Percentiles rank a stretch among this genome's conserved stretches.
Conservation (phyloP, 1,284 basidiomycete species). For the Inonotus obliquus region DNA sequence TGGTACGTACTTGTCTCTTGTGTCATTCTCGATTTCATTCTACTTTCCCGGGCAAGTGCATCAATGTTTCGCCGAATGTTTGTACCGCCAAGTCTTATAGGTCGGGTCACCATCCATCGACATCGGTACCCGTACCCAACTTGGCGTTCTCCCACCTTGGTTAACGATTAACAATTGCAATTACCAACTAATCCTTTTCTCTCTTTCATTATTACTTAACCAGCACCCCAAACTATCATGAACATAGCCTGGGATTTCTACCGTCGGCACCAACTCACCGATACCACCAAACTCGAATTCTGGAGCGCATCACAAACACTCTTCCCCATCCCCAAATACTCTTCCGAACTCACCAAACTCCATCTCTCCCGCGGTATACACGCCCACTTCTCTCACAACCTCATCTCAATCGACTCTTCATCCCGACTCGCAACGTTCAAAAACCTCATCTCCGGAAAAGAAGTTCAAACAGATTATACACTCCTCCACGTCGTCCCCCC, state of each 20-base stretch:
- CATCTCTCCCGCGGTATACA: slow-evolving; percentile 78
- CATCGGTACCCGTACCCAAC: no score
- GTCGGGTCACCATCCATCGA: no score
- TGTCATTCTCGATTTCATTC: no score
- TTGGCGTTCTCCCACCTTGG: no score
- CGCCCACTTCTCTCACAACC: slow-evolving; percentile 81
- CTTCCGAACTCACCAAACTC: slow-evolving; percentile 76
- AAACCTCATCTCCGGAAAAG: slow-evolving; percentile 61
- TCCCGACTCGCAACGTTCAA: slow-evolving; percentile 84
- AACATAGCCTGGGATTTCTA: slow-evolving; percentile 91
- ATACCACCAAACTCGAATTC: slow-evolving; percentile 72
- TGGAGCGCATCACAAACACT: slow-evolving; percentile 90
- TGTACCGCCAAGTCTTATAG: no score
- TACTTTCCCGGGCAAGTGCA: no score
- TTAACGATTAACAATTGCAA: no score
- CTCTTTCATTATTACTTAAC: no score
- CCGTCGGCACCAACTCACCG: slow-evolving; percentile 50
- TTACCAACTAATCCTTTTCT: no score
- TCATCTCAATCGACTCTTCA: slow-evolving; percentile 60
- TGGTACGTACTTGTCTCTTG: no score
- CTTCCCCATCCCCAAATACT: slow-evolving; percentile 92
- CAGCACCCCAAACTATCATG: slow-evolving; percentile 90
- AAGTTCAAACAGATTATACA: slow-evolving; percentile 72
- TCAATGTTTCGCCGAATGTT: no score
- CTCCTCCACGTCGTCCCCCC: slow-evolving; percentile 87